Evolutionary conservation across 345 rosid genomes (phyloP).

Genomic region (Punica granatum): DNA sequence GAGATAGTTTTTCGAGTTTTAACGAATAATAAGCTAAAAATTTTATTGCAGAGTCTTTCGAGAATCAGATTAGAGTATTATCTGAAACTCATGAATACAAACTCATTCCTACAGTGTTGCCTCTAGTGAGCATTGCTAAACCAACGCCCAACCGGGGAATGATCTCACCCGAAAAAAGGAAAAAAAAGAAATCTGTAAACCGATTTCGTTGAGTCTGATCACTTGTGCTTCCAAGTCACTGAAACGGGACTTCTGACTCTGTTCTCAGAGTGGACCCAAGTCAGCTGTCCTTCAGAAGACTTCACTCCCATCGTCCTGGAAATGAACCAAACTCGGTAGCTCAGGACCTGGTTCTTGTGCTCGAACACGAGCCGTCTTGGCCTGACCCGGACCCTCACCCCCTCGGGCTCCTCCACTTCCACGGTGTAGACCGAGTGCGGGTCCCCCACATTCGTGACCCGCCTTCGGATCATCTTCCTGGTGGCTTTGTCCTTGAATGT

Average conservation of each 20-base stretch:
- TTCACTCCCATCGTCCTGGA: constrained; percentile 37
- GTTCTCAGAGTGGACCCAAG: constrained; percentile 60
- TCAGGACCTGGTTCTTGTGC: constrained; percentile 40
- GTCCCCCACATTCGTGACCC: constrained; percentile 67
- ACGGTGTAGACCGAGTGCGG: constrained; percentile 61
- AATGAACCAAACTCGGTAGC: constrained; percentile 51
- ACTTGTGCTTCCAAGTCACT: constrained; percentile 50
- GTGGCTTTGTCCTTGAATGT: constrained; percentile 49
- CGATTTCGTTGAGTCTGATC: background rate
- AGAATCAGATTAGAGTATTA: background rate
- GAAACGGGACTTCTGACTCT: constrained; percentile 81
- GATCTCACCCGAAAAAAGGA: too few species aligned
- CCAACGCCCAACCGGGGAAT: too few species aligned
- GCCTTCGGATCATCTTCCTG: constrained; percentile 44
- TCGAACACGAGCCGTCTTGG: constrained; percentile 56
- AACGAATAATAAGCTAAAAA: background rate
- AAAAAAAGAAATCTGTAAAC: too few species aligned
- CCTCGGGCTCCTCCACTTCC: constrained; percentile 55
- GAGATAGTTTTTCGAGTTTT: too few species aligned
- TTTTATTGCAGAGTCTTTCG: background rate
- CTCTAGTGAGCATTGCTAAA: too few species aligned
- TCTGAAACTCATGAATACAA: background rate
- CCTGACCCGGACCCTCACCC: constrained; percentile 43
- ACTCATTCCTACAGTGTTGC: background rate
- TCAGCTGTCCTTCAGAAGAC: constrained; percentile 59